A percentile compares a stretch with the other conserved stretches of the same genome.
phyloP scores from a whole-genome alignment of 1,284 basidiomycete genomes.

The Rhodotorula sp. region DNA sequence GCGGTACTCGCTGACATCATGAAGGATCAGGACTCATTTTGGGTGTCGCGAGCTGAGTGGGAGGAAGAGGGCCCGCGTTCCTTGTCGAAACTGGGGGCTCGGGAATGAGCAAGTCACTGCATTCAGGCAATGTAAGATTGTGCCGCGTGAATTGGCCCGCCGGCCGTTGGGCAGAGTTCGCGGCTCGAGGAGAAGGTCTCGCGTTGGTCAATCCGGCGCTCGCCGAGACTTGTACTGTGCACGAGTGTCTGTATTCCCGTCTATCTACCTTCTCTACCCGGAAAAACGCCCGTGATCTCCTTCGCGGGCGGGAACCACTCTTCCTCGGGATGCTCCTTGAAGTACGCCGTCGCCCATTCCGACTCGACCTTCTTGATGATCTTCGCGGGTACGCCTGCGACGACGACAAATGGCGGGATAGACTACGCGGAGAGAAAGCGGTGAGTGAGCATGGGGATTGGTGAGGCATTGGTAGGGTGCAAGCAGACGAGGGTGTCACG shows the following conservation, averaged over 20 bases:
- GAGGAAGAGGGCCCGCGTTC: constrained; percentile 78
- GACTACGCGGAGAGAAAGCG: neutral
- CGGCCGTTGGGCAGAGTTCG: too few species aligned
- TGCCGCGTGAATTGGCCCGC: neutral
- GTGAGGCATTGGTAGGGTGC: neutral
- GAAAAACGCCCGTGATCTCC: too few species aligned
- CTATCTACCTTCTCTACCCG: neutral
- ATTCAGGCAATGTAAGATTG: neutral
- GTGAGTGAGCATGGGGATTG: neutral
- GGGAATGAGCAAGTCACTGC: constrained; percentile 6
- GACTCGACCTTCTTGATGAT: constrained; percentile 49
- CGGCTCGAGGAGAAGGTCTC: too few species aligned
- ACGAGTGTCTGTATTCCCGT: neutral
- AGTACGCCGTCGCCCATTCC: constrained; percentile 24
- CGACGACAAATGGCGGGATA: constrained; percentile 52
- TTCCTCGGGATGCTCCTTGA: constrained; percentile 27
- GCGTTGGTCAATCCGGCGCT: too few species aligned
- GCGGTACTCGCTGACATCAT: constrained; percentile 80
- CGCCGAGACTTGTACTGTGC: too few species aligned
- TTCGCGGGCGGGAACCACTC: constrained; percentile 24
- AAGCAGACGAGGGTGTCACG: neutral
- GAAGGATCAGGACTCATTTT: constrained; percentile 91
- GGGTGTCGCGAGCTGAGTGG: constrained; percentile 84
- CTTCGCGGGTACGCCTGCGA: constrained; percentile 54
- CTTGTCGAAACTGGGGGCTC: constrained; percentile 64